These are phyloP conservation scores for Calonectria montana DNA, from an alignment of 2,329 filamentous ascomycete species.

Conservation along the genomic window DNA sequence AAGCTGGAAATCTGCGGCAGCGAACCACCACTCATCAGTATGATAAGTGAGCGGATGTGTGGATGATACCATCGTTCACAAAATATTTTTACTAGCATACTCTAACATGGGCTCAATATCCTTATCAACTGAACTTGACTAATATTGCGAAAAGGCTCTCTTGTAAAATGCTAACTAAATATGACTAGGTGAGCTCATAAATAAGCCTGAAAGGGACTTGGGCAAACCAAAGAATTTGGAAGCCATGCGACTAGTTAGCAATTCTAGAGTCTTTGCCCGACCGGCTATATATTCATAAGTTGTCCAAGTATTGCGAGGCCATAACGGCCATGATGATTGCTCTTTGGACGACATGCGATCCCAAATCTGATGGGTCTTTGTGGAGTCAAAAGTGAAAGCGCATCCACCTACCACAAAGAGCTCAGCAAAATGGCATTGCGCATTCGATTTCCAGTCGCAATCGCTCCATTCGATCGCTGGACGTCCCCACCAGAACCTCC, in stretches of 20 bases:
- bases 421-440: not conserved
- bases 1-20: slow-evolving; percentile 43
- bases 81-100: no score
- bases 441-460: not conserved
- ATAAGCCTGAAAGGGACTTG: not conserved
- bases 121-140: not conserved
- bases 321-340: not conserved
- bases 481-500: not conserved
- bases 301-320: not conserved
- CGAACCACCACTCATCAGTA: not conserved
- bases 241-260: not conserved
- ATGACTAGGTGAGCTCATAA: not conserved
- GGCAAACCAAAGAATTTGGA: not conserved
- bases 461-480: not conserved
- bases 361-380: not conserved
- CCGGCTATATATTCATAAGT: not conserved
- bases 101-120: not conserved
- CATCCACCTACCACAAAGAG: not conserved
- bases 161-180: not conserved
- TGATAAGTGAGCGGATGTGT: not conserved
- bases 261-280: not conserved
- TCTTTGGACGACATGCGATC: not conserved
- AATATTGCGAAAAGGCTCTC: no score
- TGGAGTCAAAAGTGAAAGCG: not conserved
- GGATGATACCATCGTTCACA: no score